Percentiles rank a stretch among this genome's conserved stretches.
These are phyloP conservation scores for Paramyrothecium sp. DNA, from an alignment of 2,329 filamentous ascomycete genomes.

Conservation along the genomic window DNA sequence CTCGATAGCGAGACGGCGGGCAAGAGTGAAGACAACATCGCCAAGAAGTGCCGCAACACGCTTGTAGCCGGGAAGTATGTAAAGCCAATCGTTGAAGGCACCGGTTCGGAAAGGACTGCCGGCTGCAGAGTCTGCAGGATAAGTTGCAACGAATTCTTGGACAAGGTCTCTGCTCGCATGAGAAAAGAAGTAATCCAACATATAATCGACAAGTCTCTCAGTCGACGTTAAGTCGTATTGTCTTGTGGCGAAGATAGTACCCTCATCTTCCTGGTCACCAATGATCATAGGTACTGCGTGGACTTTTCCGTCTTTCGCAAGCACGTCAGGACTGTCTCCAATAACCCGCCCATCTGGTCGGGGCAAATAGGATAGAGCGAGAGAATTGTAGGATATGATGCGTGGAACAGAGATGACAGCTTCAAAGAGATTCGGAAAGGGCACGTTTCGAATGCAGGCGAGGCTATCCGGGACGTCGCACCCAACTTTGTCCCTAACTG, in stretches of 20 bases:
- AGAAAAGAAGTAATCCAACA: not conserved
- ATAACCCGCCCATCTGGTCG: not conserved
- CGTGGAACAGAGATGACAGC: not conserved
- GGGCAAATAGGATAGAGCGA: not conserved
- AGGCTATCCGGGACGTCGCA: not conserved
- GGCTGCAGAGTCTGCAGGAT: not conserved
- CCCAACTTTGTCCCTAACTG: not conserved
- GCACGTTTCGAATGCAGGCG: not conserved
- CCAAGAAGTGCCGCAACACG: slow-evolving; percentile 1
- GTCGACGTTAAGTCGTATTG: not conserved
- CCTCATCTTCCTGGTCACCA: not conserved
- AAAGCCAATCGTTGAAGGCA: not conserved
- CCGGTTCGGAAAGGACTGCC: not conserved
- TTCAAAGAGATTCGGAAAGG: not conserved
- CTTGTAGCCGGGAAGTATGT: not conserved
- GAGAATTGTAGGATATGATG: not conserved
- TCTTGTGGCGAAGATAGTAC: not conserved
- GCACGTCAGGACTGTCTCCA: not conserved
- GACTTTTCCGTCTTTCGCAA: not conserved
- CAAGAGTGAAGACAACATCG: slow-evolving; percentile 5
- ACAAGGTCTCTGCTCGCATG: not conserved
- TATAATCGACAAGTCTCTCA: not conserved
- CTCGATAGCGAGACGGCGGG: slow-evolving; percentile 4
- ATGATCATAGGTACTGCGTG: not conserved
- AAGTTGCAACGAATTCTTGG: not conserved